A percentile compares a stretch with the other conserved stretches of the same genome.
phyloP scores from a whole-genome alignment of 495 filamentous ascomycete genomes.

The Hyaloscypha finlandica region DNA sequence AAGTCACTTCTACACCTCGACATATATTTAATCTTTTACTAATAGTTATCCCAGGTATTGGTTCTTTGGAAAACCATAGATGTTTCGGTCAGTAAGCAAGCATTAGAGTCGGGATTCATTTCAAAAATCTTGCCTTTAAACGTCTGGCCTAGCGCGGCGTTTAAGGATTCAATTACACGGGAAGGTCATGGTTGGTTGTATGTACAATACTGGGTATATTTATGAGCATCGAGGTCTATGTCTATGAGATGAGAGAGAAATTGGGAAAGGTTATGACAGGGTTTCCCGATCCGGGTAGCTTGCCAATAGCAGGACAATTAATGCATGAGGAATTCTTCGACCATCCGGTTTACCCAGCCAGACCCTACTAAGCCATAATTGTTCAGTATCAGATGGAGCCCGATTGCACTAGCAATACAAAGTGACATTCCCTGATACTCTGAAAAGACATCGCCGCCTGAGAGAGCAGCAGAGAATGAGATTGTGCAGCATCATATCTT shows the following conservation, averaged over 20 bases:
- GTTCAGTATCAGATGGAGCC: not conserved
- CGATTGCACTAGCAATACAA: no score
- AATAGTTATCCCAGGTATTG: conserved; percentile 23
- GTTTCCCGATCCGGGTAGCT: not conserved
- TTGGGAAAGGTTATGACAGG: not conserved
- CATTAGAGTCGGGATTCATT: not conserved
- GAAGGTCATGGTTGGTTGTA: not conserved
- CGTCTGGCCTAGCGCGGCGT: not conserved
- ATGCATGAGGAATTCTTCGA: not conserved
- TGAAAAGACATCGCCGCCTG: not conserved
- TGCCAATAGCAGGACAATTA: not conserved
- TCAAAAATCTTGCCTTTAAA: not conserved
- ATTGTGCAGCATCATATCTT: not conserved
- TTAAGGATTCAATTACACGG: not conserved
- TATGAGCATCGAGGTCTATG: not conserved
- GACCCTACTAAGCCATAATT: not conserved
- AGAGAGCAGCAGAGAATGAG: not conserved
- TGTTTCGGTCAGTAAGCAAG: not conserved
- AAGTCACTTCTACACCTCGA: conserved; percentile 40
- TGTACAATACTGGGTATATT: not conserved
- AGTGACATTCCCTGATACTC: not conserved
- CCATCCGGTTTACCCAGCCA: not conserved
- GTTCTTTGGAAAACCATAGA: conserved; percentile 21
- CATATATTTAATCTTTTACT: not conserved
- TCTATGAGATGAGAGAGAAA: no score